Conservation (phyloP, 192 early-diverging fungal genomes). For the Mycoemilia scoparia region DNA sequence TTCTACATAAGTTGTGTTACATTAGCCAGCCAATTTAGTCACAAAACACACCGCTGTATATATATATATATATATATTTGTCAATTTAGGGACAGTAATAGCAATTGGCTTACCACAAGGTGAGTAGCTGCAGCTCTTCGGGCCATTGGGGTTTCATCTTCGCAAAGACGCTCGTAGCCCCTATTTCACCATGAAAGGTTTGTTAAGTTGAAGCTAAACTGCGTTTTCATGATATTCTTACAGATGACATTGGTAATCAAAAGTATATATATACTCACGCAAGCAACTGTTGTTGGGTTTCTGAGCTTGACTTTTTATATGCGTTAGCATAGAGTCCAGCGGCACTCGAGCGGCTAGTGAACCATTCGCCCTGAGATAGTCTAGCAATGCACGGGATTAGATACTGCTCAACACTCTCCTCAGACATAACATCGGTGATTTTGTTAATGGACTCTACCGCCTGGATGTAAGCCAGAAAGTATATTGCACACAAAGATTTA, state of each 20-base stretch:
- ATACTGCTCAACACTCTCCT: slow-evolving; percentile 69
- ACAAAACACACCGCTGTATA: too few relatives aligned
- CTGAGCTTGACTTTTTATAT: slow-evolving; percentile 50
- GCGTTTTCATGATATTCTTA: slow-evolving; percentile 25
- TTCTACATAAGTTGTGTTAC: too few relatives aligned
- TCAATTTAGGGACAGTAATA: not conserved
- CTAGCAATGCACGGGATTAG: slow-evolving; percentile 85
- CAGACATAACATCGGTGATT: slow-evolving; percentile 52
- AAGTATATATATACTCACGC: too few relatives aligned
- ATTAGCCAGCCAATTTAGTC: too few relatives aligned
- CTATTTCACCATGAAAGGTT: too few relatives aligned
- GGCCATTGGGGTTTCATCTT: slow-evolving; percentile 97
- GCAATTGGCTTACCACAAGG: slow-evolving; percentile 5
- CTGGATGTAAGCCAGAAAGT: too few relatives aligned
- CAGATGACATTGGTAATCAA: too few relatives aligned
- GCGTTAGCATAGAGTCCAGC: slow-evolving; percentile 81
- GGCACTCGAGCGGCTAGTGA: slow-evolving; percentile 86
- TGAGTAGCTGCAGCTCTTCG: slow-evolving; percentile 76
- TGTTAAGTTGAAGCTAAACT: not conserved
- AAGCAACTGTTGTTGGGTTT: slow-evolving; percentile 74
- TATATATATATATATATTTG: too few relatives aligned
- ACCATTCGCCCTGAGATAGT: slow-evolving; percentile 90
- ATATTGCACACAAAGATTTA: slow-evolving; percentile 1
- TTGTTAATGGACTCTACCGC: slow-evolving; percentile 90
- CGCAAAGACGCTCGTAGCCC: slow-evolving; percentile 62